Percentiles rank a stretch among this genome's conserved stretches.
Evolutionary conservation across 495 filamentous ascomycete genomes (phyloP).

Genomic region (Podospora bellae-mahoneyi): DNA sequence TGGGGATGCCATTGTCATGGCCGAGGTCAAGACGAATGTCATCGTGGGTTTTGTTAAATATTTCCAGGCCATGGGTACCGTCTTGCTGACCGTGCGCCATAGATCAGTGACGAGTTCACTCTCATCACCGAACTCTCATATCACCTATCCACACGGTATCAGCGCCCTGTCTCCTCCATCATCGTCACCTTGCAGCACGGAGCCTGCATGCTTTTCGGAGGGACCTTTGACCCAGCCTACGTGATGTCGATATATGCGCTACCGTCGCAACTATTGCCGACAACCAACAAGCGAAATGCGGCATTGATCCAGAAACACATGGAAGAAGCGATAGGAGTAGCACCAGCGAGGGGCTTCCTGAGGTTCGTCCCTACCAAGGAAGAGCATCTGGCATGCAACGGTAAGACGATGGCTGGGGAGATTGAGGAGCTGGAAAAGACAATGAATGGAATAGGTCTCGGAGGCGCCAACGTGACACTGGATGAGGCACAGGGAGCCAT

Average conservation of each 20-base stretch:
- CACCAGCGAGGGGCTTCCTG: slow-evolving; percentile 60
- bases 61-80: background rate
- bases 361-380: slow-evolving; percentile 67
- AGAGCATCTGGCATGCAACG: slow-evolving; percentile 66
- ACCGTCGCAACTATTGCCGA: slow-evolving; percentile 62
- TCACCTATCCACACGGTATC: slow-evolving; percentile 68
- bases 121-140: slow-evolving; percentile 68
- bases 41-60: slow-evolving; percentile 55
- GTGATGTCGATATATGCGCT: slow-evolving; percentile 73
- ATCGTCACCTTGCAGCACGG: slow-evolving; percentile 70
- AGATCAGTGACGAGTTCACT: slow-evolving; percentile 66
- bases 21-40: slow-evolving; percentile 80
- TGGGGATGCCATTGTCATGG: slow-evolving; percentile 68
- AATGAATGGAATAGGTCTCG: slow-evolving; percentile 26
- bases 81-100: background rate
- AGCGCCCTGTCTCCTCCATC: slow-evolving; percentile 65
- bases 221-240: slow-evolving; percentile 74
- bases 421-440: slow-evolving; percentile 53
- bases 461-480: background rate
- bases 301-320: slow-evolving; percentile 68
- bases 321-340: slow-evolving; percentile 62
- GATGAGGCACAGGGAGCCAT: background rate
- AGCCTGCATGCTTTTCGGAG: slow-evolving; percentile 71
- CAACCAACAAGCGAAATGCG: slow-evolving; percentile 80
- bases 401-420: slow-evolving; percentile 65